phyloP scores from a whole-genome alignment of 495 filamentous ascomycete genomes.

The Podospora pseudoanserina region DNA sequence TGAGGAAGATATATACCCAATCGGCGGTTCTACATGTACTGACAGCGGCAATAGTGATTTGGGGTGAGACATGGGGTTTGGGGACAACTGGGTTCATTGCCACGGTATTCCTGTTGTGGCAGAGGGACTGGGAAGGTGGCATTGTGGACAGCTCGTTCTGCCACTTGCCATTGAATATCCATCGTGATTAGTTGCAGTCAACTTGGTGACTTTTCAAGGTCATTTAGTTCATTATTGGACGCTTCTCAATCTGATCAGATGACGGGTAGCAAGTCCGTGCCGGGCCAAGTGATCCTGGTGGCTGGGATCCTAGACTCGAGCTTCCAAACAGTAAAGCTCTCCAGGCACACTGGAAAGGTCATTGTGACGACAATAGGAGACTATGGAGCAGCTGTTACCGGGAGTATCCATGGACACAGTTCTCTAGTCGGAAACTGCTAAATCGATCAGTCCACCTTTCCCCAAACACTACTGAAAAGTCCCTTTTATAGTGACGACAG shows the following conservation, averaged over 20 bases:
- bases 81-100: not conserved
- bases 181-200: too few relatives aligned
- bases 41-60: not conserved
- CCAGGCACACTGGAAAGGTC: not conserved
- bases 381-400: not conserved
- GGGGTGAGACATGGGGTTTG: not conserved
- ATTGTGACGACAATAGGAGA: not conserved
- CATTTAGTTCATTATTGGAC: too few relatives aligned
- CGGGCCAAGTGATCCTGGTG: too few relatives aligned
- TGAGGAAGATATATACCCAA: not conserved
- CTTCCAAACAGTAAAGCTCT: too few relatives aligned
- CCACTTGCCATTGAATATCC: not conserved
- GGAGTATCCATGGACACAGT: not conserved
- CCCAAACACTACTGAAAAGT: too few relatives aligned
- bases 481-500: too few relatives aligned
- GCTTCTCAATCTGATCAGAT: too few relatives aligned
- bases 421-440: too few relatives aligned
- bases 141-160: not conserved
- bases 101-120: not conserved
- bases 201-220: too few relatives aligned
- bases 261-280: too few relatives aligned
- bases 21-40: not conserved
- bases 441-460: too few relatives aligned
- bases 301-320: too few relatives aligned
- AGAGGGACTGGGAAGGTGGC: not conserved